Evolutionary conservation across 1,284 basidiomycete genomes (phyloP).

Genomic region (Tylopilus sp.): DNA sequence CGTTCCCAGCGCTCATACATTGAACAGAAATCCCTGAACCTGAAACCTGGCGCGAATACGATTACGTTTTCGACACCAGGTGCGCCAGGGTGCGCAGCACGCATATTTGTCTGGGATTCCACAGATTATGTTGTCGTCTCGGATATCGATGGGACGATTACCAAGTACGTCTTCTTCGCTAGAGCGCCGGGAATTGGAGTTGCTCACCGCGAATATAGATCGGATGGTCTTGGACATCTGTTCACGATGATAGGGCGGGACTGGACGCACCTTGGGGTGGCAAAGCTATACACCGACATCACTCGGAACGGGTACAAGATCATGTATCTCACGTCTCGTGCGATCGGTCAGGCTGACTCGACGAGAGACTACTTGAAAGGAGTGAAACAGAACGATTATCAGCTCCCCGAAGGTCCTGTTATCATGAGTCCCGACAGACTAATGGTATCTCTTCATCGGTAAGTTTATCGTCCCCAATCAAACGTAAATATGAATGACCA

Average conservation of each 20-base stretch:
- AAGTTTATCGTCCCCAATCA: conserved; percentile 23
- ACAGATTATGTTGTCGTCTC: conserved; percentile 91
- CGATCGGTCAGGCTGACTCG: conserved; percentile 97
- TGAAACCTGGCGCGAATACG: conserved; percentile 88
- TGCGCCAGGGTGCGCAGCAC: conserved; percentile 82
- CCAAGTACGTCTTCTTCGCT: conserved; percentile 63
- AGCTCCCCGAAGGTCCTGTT: conserved; percentile 95
- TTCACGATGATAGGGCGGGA: conserved; percentile 99
- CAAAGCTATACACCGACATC: conserved; percentile 98
- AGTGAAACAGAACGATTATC: conserved; percentile 94
- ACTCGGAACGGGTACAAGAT: conserved; percentile 96
- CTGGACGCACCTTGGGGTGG: conserved; percentile 98
- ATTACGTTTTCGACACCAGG: conserved; percentile 94
- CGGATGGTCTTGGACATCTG: conserved; percentile 95
- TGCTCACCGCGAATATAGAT: conserved; percentile 48
- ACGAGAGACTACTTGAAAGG: conserved; percentile 95
- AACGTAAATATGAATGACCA: background rate
- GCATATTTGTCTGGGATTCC: conserved; percentile 95
- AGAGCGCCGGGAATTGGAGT: background rate
- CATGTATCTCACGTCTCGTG: conserved; percentile 96
- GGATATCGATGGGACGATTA: conserved; percentile 99
- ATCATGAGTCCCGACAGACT: conserved; percentile 98
- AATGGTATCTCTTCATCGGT: conserved; percentile 94
- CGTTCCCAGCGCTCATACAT: background rate
- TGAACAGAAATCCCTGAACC: conserved; percentile 75